Evolutionary conservation across 2,329 filamentous ascomycete genomes (phyloP), one percentile per base, ranked within the genome.

Genomic region (Tolypocladium ophioglossoides): DNA sequence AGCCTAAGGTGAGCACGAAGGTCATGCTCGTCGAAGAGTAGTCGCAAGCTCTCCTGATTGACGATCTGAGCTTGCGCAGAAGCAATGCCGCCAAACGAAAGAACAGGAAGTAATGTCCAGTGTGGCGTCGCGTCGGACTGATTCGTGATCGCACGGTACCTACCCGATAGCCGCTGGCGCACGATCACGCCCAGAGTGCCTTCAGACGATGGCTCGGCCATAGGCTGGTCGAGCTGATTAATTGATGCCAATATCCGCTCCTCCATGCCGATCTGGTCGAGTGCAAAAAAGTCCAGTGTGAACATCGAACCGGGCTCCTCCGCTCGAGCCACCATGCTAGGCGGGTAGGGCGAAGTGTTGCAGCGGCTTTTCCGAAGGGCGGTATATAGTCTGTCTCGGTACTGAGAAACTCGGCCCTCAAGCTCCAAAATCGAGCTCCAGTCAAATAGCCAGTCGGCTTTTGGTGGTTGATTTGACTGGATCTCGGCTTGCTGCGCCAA

Each of bases 1-100:
- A 95, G 65, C 5, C 77, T 75, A 0, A 97, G 72, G 64, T 97
- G 91, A 2, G 80, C 73, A 18, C 82, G 79, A 4, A 99, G 70
- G 11, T 82, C 74, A 64, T 95, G 88, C 7, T 83, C 77, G 20
- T 79, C 79, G 66, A 96, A 95, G 22, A 97, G 79, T 10, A 95
- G 74, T 52, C 70, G 74, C 61, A 96, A 80, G 54, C 87, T 88
- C 52, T 88, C 86, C 34, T 82, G 82, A 60, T 91, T 94, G 39
- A 96, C 78, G 0, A 95, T 73, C 44, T 83, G 80, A 8, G 89
- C 83, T 69, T 97, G 92, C 0, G 84, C 80, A 10, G 79, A 73
- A 18, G 95, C 78, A 18, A 92, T 75, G 0, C 89, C 87, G 1
- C 81, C 83, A 61, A 96, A 86, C 0, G 89, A 95, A 12, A 95